Conservation (phyloP, 345 rosid genomes). For the Boechera retrofracta region DNA sequence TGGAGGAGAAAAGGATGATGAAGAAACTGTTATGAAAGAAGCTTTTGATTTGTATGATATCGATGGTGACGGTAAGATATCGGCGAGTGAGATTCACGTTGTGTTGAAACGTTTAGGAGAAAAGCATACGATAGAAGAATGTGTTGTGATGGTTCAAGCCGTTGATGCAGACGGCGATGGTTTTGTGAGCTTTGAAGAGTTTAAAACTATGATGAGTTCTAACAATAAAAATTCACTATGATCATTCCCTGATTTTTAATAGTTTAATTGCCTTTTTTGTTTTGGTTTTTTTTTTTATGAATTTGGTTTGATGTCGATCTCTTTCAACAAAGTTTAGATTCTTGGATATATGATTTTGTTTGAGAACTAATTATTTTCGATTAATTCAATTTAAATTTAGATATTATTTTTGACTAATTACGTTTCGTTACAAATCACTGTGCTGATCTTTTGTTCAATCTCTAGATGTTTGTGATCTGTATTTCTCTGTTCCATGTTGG, state of each 20-base stretch:
- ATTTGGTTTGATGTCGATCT: no score
- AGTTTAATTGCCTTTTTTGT: background rate
- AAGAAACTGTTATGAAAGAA: background rate
- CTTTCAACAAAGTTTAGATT: background rate
- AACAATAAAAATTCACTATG: background rate
- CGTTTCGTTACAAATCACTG: no score
- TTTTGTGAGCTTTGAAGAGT: conserved; percentile 17
- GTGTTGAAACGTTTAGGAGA: conserved; percentile 27
- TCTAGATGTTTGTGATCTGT: background rate
- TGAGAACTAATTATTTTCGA: background rate
- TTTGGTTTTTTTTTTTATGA: background rate
- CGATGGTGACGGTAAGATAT: conserved; percentile 36
- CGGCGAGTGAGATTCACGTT: conserved; percentile 25
- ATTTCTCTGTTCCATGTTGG: background rate
- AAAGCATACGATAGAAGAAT: background rate
- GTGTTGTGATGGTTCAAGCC: background rate
- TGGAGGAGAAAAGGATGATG: background rate
- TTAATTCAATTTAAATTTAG: background rate
- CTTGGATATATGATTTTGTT: background rate
- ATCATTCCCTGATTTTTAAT: background rate
- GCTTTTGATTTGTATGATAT: conserved; percentile 37
- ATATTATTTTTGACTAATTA: no score
- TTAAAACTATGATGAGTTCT: conserved; percentile 7
- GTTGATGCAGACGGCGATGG: conserved; percentile 24
- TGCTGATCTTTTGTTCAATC: no score